These are phyloP conservation scores for Salinomyces thailandicus DNA, from an alignment of 2,329 filamentous ascomycete species.

Conservation along the genomic window DNA sequence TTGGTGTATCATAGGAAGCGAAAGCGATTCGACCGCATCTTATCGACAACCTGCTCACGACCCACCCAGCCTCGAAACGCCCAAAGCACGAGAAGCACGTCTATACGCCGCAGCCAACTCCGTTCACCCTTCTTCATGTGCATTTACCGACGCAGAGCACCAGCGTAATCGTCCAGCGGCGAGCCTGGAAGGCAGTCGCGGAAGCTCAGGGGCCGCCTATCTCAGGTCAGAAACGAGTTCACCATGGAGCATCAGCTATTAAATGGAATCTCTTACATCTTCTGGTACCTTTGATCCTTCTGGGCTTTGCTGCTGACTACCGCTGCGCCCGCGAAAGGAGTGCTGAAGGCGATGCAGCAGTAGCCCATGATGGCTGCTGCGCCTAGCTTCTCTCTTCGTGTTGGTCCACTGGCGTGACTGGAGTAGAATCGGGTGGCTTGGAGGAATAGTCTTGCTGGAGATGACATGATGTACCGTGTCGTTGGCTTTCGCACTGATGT, in stretches of 20 bases:
- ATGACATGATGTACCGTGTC: conserved; percentile 52
- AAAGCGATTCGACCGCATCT: too few species aligned
- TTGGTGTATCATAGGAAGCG: too few species aligned
- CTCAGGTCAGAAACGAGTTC: neutral
- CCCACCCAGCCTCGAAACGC: too few species aligned
- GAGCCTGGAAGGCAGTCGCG: conserved; percentile 27
- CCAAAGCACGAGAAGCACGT: too few species aligned
- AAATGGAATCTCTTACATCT: conserved; percentile 16
- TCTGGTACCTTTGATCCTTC: conserved; percentile 23
- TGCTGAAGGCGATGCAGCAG: conserved; percentile 26
- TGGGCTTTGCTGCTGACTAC: conserved; percentile 22
- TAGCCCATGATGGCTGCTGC: conserved; percentile 21
- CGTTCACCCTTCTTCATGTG: too few species aligned
- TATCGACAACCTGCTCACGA: too few species aligned
- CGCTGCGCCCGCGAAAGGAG: conserved; percentile 26
- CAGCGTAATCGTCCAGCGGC: conserved; percentile 25
- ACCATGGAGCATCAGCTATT: neutral
- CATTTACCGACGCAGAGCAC: conserved; percentile 14
- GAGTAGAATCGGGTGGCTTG: conserved; percentile 22
- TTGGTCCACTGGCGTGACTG: conserved; percentile 10
- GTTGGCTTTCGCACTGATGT: too few species aligned
- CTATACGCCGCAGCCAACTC: too few species aligned
- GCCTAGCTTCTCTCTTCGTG: conserved; percentile 17
- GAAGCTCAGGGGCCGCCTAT: conserved; percentile 26
- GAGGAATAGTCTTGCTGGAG: conserved; percentile 26